These are phyloP conservation scores for Phylloporus scabripes DNA, from an alignment of 768 basidiomycete species.

Conservation along the genomic window DNA sequence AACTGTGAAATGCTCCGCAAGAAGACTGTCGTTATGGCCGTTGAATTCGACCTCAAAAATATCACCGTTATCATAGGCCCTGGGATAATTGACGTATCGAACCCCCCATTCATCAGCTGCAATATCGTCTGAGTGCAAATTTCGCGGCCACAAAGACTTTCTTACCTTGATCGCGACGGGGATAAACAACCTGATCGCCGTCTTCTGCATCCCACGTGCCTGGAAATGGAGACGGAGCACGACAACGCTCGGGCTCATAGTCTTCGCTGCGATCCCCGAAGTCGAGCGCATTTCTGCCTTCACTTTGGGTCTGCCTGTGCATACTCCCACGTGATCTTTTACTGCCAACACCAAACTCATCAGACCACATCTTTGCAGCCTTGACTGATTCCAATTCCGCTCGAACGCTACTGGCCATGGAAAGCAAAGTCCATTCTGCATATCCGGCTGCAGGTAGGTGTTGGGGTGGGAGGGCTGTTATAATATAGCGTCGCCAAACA, in stretches of 20 bases:
- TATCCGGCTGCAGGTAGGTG: constrained; percentile 33
- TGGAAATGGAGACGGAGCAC: constrained; percentile 23
- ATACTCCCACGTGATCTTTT: constrained; percentile 28
- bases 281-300: constrained; percentile 39
- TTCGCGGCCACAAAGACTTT: not conserved
- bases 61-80: constrained; percentile 11
- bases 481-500: constrained; percentile 54
- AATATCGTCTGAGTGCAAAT: constrained; percentile 7
- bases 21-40: constrained; percentile 21
- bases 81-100: constrained; percentile 10
- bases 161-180: constrained; percentile 24
- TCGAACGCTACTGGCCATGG: constrained; percentile 17
- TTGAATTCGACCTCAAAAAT: constrained; percentile 22
- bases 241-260: constrained; percentile 24
- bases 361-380: constrained; percentile 1
- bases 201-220: constrained; percentile 11
- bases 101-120: constrained; percentile 30
- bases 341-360: not conserved
- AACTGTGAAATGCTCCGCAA: constrained; percentile 20
- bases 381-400: constrained; percentile 16
- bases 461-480: constrained; percentile 43
- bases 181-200: constrained; percentile 26
- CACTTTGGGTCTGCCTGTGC: constrained; percentile 43
- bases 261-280: constrained; percentile 22
- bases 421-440: constrained; percentile 28